Evolutionary conservation across 2,329 filamentous ascomycete species (phyloP).

Genomic region (Aspergillus pseudoviridinutans): DNA sequence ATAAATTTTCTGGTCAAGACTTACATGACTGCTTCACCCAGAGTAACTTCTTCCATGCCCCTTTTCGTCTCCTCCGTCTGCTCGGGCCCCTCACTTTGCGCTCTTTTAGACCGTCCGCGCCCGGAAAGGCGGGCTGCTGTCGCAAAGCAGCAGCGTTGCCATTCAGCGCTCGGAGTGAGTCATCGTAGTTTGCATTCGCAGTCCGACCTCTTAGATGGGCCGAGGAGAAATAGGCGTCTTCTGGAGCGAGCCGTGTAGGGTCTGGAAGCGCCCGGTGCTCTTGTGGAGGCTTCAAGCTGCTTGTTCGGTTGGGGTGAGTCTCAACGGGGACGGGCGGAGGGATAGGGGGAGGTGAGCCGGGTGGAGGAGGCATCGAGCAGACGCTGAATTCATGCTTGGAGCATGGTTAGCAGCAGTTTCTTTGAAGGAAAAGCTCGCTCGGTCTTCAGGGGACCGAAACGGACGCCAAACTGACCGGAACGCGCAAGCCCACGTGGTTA

Average conservation of each 20-base stretch:
- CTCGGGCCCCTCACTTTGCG: constrained; percentile 56
- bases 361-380: constrained; percentile 32
- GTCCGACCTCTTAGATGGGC: constrained; percentile 56
- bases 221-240: constrained; percentile 70
- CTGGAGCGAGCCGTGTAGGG: constrained; percentile 70
- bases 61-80: constrained; percentile 64
- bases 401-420: constrained; percentile 21
- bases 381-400: constrained; percentile 22
- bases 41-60: constrained; percentile 88
- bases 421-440: not conserved
- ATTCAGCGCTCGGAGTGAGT: constrained; percentile 29
- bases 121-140: constrained; percentile 37
- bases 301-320: constrained; percentile 42
- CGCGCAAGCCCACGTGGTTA: not conserved
- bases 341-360: constrained; percentile 33
- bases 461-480: not conserved
- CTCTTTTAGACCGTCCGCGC: constrained; percentile 39
- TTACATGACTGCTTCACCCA: constrained; percentile 96
- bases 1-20: constrained; percentile 25
- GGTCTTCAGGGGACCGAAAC: not conserved
- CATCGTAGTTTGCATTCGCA: constrained; percentile 36
- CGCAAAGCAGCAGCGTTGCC: constrained; percentile 42
- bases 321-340: constrained; percentile 45
- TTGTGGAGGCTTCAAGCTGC: constrained; percentile 32
- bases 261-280: constrained; percentile 46